These are phyloP conservation scores for Monosporascus cannonballus DNA, from an alignment of 2,329 filamentous ascomycete genomes.

Conservation along the genomic window DNA sequence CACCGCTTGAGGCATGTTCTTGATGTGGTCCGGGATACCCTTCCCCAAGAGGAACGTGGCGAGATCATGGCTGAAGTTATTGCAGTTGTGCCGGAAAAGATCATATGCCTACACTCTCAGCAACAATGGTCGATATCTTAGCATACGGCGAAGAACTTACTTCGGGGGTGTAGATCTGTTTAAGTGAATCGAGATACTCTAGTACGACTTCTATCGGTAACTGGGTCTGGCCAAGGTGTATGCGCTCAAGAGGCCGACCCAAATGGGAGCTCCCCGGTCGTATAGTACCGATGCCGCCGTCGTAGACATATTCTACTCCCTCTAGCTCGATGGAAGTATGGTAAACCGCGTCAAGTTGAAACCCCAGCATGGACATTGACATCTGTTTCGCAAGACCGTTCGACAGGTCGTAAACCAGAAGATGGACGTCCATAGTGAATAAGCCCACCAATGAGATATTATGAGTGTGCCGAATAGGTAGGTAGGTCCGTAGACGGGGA, in stretches of 20 bases:
- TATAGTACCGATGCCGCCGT: constrained; percentile 79
- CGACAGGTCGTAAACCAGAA: constrained; percentile 76
- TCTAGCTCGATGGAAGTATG: constrained; percentile 86
- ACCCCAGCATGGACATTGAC: constrained; percentile 46
- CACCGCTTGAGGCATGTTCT: constrained; percentile 77
- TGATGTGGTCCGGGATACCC: constrained; percentile 82
- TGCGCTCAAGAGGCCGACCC: constrained; percentile 71
- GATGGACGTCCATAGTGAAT: constrained; percentile 61
- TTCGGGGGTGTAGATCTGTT: constrained; percentile 74
- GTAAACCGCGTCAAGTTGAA: constrained; percentile 83
- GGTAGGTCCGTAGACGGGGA: background rate
- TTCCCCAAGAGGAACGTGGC: constrained; percentile 82
- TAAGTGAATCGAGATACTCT: constrained; percentile 82
- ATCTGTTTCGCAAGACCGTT: constrained; percentile 50
- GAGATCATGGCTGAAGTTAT: constrained; percentile 94
- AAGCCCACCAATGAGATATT: background rate
- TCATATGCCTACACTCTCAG: constrained; percentile 65
- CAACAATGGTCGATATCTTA: background rate
- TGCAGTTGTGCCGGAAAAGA: constrained; percentile 88
- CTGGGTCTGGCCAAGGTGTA: constrained; percentile 70
- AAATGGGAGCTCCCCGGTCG: constrained; percentile 79
- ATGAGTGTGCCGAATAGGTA: too few species aligned
- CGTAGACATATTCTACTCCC: constrained; percentile 85
- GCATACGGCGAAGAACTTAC: constrained; percentile 32
- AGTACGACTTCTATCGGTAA: constrained; percentile 75